Evolutionary conservation across 176 grass and related monocot species (phyloP), one percentile per base, ranked within the genome.

Genomic region (Zoysia pacifica): DNA sequence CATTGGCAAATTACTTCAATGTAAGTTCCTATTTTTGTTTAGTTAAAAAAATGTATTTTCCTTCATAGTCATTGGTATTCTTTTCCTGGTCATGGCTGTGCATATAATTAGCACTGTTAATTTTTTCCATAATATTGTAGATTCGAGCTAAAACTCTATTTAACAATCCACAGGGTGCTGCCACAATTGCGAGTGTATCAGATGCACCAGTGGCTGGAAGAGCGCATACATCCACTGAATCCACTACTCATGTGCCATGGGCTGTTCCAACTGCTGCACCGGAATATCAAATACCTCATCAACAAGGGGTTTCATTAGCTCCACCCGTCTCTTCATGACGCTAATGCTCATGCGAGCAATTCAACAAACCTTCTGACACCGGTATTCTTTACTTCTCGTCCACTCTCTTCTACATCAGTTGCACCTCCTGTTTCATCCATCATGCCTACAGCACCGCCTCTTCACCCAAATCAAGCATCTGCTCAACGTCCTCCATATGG

Each of bases 341-440:
- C 69, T 80, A 88, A 60, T 73, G 41, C 70, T 15, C 77, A 82
- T 46, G 14, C 40, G 50, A 67, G n/a, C 46, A 72, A 35, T 63
- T 74, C 87, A 12, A 69, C 87, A 78, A 90, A 94, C 84, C 85
- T 97, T 83, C 65, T 91, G 62, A 91, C 90, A 63, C 89, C 94
- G 2, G 88, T 87, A 5, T 92, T 92, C 63, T 92, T 97, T 77
- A 74, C 83, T 20, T 83, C 87, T 65, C 69, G 67, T 13, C 52
- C 87, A 47, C 85, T 88, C 8, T 83, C 89, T 70, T 82, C 89
- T 10, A 61, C 85, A 69, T 65, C 82, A 16, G 62, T 85, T 65
- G 79, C 80, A 41, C 85, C 84, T 51, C 84, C 79, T 0, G 79
- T 72, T 68, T 64, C 87, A 44, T 82, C 86, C 19, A 54, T 83